These are phyloP conservation scores for Saccharomycopsis malanga DNA, from an alignment of 805 yeast genomes.

Conservation along the genomic window DNA sequence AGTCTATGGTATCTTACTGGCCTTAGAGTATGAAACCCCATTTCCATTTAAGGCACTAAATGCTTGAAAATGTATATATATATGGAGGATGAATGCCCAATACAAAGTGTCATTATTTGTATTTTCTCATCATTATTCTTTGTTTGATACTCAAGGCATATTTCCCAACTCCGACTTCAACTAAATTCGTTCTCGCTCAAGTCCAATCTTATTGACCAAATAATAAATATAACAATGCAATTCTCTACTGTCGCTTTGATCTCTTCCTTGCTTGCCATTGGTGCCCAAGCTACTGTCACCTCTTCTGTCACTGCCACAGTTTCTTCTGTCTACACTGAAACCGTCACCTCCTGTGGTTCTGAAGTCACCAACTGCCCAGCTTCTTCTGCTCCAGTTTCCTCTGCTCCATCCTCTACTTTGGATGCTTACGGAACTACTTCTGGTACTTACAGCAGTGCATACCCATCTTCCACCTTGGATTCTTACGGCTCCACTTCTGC, in stretches of 20 bases:
- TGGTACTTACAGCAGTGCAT: constrained; percentile 7
- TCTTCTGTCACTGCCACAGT: constrained; percentile 25
- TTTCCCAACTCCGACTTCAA: not conserved
- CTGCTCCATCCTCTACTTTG: constrained; percentile 15
- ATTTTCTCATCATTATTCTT: not conserved
- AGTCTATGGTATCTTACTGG: too few species aligned
- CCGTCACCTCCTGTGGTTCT: constrained; percentile 26
- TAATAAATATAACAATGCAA: constrained; percentile 30
- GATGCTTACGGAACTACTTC: constrained; percentile 20
- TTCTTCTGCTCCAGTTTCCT: constrained; percentile 14
- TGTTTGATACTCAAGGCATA: not conserved
- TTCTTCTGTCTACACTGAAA: constrained; percentile 18
- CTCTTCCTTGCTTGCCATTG: constrained; percentile 24
- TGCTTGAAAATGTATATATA: not conserved
- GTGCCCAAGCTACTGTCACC: constrained; percentile 28
- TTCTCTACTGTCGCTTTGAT: constrained; percentile 34
- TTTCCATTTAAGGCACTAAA: too few species aligned
- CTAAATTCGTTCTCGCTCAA: constrained; percentile 26
- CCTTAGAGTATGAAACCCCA: too few species aligned
- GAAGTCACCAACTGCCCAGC: constrained; percentile 24
- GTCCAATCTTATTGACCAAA: not conserved
- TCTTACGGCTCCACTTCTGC: constrained; percentile 15
- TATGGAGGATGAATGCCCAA: not conserved
- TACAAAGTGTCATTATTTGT: not conserved
- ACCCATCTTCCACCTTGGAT: constrained; percentile 14